These are phyloP conservation scores for Ganoderma boninense DNA, from an alignment of 1,284 basidiomycete genomes.

Conservation along the genomic window DNA sequence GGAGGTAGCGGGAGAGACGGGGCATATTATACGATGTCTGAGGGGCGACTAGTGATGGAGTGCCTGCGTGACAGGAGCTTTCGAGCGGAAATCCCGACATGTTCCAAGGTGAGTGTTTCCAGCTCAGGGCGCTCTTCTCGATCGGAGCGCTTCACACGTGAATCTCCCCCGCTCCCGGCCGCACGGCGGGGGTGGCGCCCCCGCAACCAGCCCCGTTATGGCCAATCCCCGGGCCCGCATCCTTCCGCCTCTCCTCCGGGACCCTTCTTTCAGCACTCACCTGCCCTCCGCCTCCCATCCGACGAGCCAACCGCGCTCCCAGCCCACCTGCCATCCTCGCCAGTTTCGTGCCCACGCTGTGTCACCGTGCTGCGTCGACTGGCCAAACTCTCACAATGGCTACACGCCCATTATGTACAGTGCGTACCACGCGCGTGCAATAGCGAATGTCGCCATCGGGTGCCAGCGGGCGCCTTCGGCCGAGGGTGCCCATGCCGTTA, in stretches of 20 bases:
- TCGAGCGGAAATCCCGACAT: slow-evolving; percentile 4
- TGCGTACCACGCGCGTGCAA: not conserved
- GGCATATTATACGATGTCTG: slow-evolving; percentile 13
- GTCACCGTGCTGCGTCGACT: slow-evolving; percentile 1
- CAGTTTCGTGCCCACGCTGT: not conserved
- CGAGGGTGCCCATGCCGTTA: not conserved
- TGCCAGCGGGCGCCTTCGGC: not conserved
- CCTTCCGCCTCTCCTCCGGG: slow-evolving; percentile 22
- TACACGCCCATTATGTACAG: not conserved
- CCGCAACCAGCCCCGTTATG: slow-evolving; percentile 1
- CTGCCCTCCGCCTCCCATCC: slow-evolving; percentile 19
- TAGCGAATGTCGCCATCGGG: not conserved
- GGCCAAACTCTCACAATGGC: not conserved
- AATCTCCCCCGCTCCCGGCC: slow-evolving; percentile 15
- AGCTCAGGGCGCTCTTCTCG: not conserved
- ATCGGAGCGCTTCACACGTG: slow-evolving; percentile 19
- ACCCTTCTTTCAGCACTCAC: slow-evolving; percentile 6
- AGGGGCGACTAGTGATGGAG: slow-evolving; percentile 9
- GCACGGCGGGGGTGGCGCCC: slow-evolving; percentile 5
- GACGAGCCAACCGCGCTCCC: not conserved
- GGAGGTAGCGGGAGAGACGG: not conserved
- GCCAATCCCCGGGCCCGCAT: slow-evolving; percentile 13
- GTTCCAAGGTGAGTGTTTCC: not conserved
- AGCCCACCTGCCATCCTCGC: not conserved
- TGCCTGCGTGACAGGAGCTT: slow-evolving; percentile 18